Evolutionary conservation across 192 early-diverging fungal species (phyloP).

Genomic region (Backusella sp.): DNA sequence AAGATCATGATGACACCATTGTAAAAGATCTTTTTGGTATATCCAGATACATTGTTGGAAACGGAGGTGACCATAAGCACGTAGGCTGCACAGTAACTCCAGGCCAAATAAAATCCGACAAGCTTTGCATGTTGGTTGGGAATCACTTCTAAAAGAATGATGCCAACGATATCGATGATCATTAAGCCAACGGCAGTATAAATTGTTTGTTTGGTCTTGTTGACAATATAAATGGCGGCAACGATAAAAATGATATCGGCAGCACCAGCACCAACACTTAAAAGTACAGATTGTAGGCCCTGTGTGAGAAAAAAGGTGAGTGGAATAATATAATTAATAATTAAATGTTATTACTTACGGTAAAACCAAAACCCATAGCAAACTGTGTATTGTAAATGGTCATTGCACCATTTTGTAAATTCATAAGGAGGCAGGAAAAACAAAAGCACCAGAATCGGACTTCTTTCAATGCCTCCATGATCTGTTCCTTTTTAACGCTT

Average conservation of each 20-base stretch:
- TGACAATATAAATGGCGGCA: constrained; percentile 8
- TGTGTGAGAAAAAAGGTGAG: neutral
- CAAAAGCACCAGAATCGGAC: constrained; percentile 18
- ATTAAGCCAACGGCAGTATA: constrained; percentile 6
- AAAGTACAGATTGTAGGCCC: constrained; percentile 22
- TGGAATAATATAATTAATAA: neutral
- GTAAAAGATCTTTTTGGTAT: constrained; percentile 23
- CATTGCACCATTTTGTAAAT: constrained; percentile 28
- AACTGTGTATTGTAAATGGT: constrained; percentile 17
- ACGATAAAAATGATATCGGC: constrained; percentile 20
- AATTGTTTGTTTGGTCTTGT: constrained; percentile 8
- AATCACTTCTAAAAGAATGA: constrained; percentile 20
- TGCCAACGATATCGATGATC: constrained; percentile 12
- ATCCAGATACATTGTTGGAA: constrained; percentile 13
- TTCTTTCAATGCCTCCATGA: constrained; percentile 24
- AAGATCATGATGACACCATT: constrained; percentile 19
- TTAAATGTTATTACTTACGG: constrained; percentile 4
- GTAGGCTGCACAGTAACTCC: constrained; percentile 11
- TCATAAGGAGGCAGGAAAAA: constrained; percentile 9
- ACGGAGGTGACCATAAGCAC: constrained; percentile 10
- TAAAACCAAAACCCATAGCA: constrained; percentile 21
- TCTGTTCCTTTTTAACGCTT: constrained; percentile 21
- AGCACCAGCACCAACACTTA: constrained; percentile 17
- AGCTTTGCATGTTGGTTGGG: constrained; percentile 12
- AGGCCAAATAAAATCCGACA: constrained; percentile 22